Evolutionary conservation across 2,329 filamentous ascomycete species (phyloP), one percentile per base, ranked within the genome.

Genomic region (Aspergillus fijiensis): DNA sequence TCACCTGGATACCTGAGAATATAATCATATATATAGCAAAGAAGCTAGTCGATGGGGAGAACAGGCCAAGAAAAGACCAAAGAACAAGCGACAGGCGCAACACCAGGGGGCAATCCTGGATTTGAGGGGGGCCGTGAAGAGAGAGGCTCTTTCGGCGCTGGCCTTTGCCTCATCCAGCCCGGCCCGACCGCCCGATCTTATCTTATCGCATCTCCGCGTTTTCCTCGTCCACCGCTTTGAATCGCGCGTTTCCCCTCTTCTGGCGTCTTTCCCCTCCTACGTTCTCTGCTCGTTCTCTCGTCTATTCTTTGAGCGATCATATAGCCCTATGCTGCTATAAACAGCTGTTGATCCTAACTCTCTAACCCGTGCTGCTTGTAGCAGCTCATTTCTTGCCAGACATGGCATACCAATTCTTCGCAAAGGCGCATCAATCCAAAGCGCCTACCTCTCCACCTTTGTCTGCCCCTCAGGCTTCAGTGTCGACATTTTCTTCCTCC

Each of bases 321-420:
- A 25, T 27, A n/a, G 14, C 21, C 11, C 42, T 42, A 7, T 50
- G 4, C 4, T 31, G 11, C 7, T 29, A 21, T 11, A n/a, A 25
- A 16, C 11, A 29, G 29, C 11, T 12, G 23, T 31, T 12, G 33
- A n/a, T 6, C 6, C 42, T 35, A 16, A 10, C 2, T 14, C 11
- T 31, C 12, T 16, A 35, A 16, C 5, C 19, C 14, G 7, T 12
- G 19, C 42, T 21, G n/a, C n/a, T 42, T 29, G 23, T 52, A 27
- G 12, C 45, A 12, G 11, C 12, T 16, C 19, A 25, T 51, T 29
- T 60, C 6, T 56, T 49, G 29, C 16, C 21, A 49, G 51, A 21
- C 31, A 77, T 77, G 75, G 72, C 74, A 23, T 74, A 76, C 55
- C 74, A 76, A 57, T 70, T 76, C 59, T 77, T 76, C 60, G 62